Percentiles rank a stretch among this genome's conserved stretches.
These are phyloP conservation scores for Rhodomyrtus tomentosa DNA, from an alignment of 345 rosid genomes.

Conservation along the genomic window DNA sequence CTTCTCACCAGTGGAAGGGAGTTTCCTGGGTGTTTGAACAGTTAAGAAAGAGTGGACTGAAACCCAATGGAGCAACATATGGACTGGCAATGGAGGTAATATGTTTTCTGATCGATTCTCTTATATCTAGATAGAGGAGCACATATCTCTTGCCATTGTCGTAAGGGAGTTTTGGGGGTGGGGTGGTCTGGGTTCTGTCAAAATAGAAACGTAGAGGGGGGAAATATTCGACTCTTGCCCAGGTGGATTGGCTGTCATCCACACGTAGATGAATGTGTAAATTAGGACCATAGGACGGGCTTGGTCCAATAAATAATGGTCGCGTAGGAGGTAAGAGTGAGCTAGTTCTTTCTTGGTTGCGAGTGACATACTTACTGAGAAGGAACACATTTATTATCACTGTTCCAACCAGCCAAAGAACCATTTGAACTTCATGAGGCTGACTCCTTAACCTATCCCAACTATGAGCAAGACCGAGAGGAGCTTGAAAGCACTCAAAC, in stretches of 20 bases:
- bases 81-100: slow-evolving; percentile 99
- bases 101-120: neutral
- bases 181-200: neutral
- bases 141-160: neutral
- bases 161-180: neutral
- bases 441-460: neutral
- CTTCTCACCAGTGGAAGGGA: slow-evolving; percentile 77
- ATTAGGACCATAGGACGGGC: neutral
- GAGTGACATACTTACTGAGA: neutral
- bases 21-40: slow-evolving; percentile 85
- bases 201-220: neutral
- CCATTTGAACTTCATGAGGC: neutral
- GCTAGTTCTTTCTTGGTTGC: neutral
- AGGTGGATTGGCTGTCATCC: neutral
- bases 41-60: slow-evolving; percentile 62
- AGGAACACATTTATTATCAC: neutral
- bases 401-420: neutral
- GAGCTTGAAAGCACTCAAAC: neutral
- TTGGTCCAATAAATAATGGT: neutral
- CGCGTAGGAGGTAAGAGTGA: neutral
- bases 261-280: neutral
- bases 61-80: slow-evolving; percentile 88
- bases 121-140: neutral
- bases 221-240: neutral
- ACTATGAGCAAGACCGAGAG: neutral